These are phyloP conservation scores for Circinella umbellata DNA, from an alignment of 371 early-diverging fungal genomes.

Conservation along the genomic window DNA sequence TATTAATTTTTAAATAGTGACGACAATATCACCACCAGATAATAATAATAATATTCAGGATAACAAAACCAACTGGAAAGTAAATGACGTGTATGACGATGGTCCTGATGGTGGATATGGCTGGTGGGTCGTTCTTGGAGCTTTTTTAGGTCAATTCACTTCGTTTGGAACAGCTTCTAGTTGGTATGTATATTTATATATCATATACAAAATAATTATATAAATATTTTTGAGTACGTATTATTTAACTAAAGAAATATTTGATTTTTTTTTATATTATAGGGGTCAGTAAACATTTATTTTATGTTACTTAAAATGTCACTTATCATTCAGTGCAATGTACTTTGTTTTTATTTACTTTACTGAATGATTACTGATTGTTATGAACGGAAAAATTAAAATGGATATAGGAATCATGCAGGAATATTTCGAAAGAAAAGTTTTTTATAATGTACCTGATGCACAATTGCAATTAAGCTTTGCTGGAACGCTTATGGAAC, in stretches of 20 bases:
- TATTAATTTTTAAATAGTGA: background rate
- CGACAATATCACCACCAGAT: background rate
- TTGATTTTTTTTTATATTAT: background rate
- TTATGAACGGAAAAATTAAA: no score
- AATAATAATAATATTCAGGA: background rate
- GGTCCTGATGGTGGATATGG: conserved; percentile 58
- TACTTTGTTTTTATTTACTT: no score
- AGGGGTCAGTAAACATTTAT: background rate
- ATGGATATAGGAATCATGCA: conserved; percentile 31
- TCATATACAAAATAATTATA: no score
- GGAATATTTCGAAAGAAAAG: conserved; percentile 25
- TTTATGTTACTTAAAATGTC: no score
- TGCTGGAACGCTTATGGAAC: conserved; percentile 42
- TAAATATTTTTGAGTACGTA: no score
- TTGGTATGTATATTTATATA: conserved; percentile 27
- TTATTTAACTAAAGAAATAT: no score
- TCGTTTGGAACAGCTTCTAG: conserved; percentile 53
- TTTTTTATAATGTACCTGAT: conserved; percentile 24
- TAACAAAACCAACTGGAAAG: background rate
- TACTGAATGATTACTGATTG: no score
- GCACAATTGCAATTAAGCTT: conserved; percentile 39
- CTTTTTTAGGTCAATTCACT: conserved; percentile 61
- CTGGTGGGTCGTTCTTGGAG: conserved; percentile 63
- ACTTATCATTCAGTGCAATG: no score
- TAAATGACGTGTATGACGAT: conserved; percentile 11